Evolutionary conservation across 2,329 filamentous ascomycete species (phyloP).

Genomic region (Monilinia vaccinii-corymbosi): DNA sequence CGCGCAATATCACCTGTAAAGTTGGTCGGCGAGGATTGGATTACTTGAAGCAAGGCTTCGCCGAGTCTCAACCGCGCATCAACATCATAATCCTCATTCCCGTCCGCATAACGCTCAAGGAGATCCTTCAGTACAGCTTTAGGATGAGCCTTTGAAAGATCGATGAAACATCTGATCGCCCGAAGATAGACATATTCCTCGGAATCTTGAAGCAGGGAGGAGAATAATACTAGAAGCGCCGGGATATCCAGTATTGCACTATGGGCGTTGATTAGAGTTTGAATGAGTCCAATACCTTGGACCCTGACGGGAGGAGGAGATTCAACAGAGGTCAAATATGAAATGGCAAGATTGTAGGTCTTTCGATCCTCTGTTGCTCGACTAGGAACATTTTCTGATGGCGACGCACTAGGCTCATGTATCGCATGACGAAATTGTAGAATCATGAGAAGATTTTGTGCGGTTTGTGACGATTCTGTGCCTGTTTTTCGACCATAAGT

Average conservation of each 20-base stretch:
- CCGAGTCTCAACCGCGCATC: conserved; percentile 61
- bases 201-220: conserved; percentile 52
- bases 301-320: conserved; percentile 58
- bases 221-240: conserved; percentile 52
- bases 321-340: conserved; percentile 52
- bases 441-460: conserved; percentile 46
- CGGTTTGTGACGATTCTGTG: conserved; percentile 41
- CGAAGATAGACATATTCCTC: conserved; percentile 66
- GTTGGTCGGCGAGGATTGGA: conserved; percentile 49
- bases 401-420: conserved; percentile 30
- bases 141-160: conserved; percentile 52
- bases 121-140: conserved; percentile 53
- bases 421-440: conserved; percentile 47
- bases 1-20: conserved; percentile 46
- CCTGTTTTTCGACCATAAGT: conserved; percentile 33
- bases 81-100: conserved; percentile 45
- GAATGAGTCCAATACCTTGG: conserved; percentile 54
- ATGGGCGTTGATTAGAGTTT: conserved; percentile 43
- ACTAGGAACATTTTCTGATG: conserved; percentile 30
- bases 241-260: conserved; percentile 58
- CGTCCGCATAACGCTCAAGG: conserved; percentile 58
- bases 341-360: conserved; percentile 52
- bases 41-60: conserved; percentile 55
- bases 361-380: conserved; percentile 49
- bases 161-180: conserved; percentile 53